phyloP scores from a whole-genome alignment of 768 basidiomycete species.

The Tremella yokohamensis region DNA sequence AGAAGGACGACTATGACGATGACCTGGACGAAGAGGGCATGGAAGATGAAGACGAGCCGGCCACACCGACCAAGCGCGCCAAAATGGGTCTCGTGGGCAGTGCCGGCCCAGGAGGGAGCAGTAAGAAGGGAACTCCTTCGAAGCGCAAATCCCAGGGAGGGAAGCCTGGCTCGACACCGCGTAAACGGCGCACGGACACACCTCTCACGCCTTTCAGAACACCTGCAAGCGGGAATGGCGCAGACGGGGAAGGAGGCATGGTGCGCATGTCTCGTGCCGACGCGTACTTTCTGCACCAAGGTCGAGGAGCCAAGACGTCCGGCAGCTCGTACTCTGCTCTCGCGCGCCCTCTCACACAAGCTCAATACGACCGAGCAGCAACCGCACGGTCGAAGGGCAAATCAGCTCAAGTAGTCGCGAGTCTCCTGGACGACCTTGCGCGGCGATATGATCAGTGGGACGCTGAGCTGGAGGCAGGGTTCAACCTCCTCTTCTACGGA shows the following conservation, averaged over 20 bases:
- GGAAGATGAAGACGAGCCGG: constrained; percentile 18
- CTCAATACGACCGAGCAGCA: constrained; percentile 27
- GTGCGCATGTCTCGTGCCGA: constrained; percentile 72
- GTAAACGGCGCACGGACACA: constrained; percentile 14
- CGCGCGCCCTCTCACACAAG: constrained; percentile 61
- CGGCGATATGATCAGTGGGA: constrained; percentile 57
- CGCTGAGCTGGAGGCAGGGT: constrained; percentile 73
- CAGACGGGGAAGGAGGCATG: constrained; percentile 35
- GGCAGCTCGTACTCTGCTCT: constrained; percentile 72
- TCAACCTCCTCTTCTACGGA: constrained; percentile 84
- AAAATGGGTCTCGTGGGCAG: constrained; percentile 26
- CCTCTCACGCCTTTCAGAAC: background rate
- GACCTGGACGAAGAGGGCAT: too few species aligned
- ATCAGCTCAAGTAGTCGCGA: constrained; percentile 14
- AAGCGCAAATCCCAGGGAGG: background rate
- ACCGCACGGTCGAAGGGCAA: constrained; percentile 15
- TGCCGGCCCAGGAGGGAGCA: constrained; percentile 5
- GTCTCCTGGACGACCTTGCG: constrained; percentile 45
- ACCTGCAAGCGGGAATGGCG: constrained; percentile 4
- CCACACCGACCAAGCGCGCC: constrained; percentile 32
- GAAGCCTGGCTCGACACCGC: constrained; percentile 21
- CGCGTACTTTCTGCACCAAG: constrained; percentile 64
- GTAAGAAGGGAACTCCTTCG: background rate
- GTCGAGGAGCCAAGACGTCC: constrained; percentile 64
- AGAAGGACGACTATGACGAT: constrained; percentile 31